Evolutionary conservation across 805 yeast species (phyloP), one percentile per base, ranked within the genome.

Genomic region (Schizosaccharomyces pombe): DNA sequence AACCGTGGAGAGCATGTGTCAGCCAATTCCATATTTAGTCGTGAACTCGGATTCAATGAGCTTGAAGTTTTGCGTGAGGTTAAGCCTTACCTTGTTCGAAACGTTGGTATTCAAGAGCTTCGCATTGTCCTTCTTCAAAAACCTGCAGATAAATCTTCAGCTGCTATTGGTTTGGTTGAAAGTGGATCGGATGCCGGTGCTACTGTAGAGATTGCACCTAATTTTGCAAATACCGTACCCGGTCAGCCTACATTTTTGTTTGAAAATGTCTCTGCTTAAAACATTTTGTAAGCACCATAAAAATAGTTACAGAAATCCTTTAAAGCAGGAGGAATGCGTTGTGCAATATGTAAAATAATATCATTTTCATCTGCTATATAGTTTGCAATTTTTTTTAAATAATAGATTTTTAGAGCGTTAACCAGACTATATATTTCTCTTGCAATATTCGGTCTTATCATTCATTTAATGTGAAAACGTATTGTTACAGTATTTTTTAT

Each of bases 31-130:
- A 95, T 91, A 28, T 85, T 91, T 74, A 80, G 86, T 74, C 78
- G 97, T 71, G 82, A 87, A 68, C 76, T 89, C 60, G 74, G 80
- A 33, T 91, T 85, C 68, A 74, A 79, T 67, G 98, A 91, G 72
- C 60, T 62, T 22, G 82, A 76, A 22, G 75, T 79, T 37, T 73
- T 85, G 22, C 24, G 19, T 8, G 39, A 57, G 76, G 74, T 62
- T 63, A 72, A 32, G 77, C 79, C 30, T 62, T 75, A 49, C 32
- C 11, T 49, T 5, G 14, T 31, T 6, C 22, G 39, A 11, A 49
- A 19, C 22, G 39, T 32, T 5, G 53, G 53, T 30, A 32, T 49
- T 14, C 28, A 49, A n/a, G 39, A 49, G 26, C 28, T 49, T 6
- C 39, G 39, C 19, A 19, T 49, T 30, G 39, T 49, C 19, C 53